Conservation (phyloP, 2,329 filamentous ascomycete species). For the Achaetomium macrosporum region DNA sequence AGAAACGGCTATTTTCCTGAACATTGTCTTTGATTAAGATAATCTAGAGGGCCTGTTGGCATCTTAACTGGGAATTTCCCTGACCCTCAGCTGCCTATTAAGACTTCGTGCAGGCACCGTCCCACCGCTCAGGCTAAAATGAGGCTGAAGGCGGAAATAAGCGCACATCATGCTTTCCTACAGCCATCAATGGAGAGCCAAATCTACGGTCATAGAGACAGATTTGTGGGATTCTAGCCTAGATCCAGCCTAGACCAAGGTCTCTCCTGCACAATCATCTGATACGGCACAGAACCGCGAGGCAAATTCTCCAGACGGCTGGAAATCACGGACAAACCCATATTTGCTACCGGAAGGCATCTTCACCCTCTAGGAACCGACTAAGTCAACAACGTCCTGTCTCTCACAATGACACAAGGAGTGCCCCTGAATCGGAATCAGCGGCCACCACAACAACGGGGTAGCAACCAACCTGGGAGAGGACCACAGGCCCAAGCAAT, state of each 20-base stretch:
- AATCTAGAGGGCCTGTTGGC: neutral
- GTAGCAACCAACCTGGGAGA: too few species aligned
- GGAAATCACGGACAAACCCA: too few species aligned
- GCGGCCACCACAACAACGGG: too few species aligned
- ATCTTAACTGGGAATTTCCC: neutral
- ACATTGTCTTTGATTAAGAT: neutral
- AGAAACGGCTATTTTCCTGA: conserved; percentile 5
- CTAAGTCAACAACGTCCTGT: too few species aligned
- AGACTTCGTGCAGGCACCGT: neutral
- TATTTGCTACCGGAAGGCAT: too few species aligned
- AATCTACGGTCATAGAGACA: neutral
- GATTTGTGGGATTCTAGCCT: conserved; percentile 4
- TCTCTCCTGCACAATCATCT: neutral
- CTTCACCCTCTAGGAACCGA: too few species aligned
- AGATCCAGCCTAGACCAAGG: neutral
- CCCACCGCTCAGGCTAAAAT: conserved; percentile 18
- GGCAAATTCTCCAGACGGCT: too few species aligned
- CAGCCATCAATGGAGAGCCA: conserved; percentile 2
- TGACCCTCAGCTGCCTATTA: neutral
- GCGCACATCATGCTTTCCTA: conserved; percentile 2
- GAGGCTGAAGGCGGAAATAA: conserved; percentile 14
- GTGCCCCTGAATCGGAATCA: too few species aligned
- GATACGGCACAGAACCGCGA: too few species aligned
- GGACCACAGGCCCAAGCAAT: too few species aligned
- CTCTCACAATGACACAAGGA: too few species aligned